Conservation (phyloP, 2,329 filamentous ascomycete genomes). For the Aureobasidium subglaciale region DNA sequence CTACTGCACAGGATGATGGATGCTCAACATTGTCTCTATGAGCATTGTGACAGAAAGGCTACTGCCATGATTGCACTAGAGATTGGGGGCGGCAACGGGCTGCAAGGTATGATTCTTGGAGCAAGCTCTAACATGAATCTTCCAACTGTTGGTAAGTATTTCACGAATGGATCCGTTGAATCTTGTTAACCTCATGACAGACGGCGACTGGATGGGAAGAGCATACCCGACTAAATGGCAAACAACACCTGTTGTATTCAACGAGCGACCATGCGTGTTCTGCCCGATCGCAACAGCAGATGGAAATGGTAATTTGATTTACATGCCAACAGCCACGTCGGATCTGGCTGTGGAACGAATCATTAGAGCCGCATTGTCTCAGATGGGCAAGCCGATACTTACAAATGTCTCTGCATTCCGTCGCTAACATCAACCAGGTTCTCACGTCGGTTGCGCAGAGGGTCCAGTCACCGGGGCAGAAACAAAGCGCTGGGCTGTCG, state of each 20-base stretch:
- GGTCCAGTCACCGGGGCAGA: conserved; percentile 32
- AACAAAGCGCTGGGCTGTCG: conserved; percentile 32
- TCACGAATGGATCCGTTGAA: too few relatives aligned
- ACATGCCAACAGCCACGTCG: conserved; percentile 31
- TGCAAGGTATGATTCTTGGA: conserved; percentile 33
- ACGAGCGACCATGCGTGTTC: conserved; percentile 32
- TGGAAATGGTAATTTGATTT: conserved; percentile 36
- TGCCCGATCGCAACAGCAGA: conserved; percentile 34
- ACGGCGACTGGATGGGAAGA: conserved; percentile 44
- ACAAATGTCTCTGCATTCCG: not conserved
- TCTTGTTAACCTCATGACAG: conserved; percentile 22
- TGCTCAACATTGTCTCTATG: conserved; percentile 31
- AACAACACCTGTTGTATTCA: conserved; percentile 38
- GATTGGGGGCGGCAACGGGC: conserved; percentile 42
- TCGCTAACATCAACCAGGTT: conserved; percentile 3
- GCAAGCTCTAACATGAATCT: conserved; percentile 34
- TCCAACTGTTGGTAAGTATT: conserved; percentile 20
- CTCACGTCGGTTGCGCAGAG: conserved; percentile 30
- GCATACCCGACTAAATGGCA: conserved; percentile 42
- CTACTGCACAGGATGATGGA: conserved; percentile 30
- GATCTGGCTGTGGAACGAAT: conserved; percentile 34
- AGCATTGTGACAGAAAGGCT: conserved; percentile 27
- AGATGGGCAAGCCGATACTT: conserved; percentile 25
- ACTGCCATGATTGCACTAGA: conserved; percentile 36
- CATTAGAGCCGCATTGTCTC: conserved; percentile 30